Evolutionary conservation across 176 grass and related monocot species (phyloP).

Genomic region (Bothriochloa decipiens): DNA sequence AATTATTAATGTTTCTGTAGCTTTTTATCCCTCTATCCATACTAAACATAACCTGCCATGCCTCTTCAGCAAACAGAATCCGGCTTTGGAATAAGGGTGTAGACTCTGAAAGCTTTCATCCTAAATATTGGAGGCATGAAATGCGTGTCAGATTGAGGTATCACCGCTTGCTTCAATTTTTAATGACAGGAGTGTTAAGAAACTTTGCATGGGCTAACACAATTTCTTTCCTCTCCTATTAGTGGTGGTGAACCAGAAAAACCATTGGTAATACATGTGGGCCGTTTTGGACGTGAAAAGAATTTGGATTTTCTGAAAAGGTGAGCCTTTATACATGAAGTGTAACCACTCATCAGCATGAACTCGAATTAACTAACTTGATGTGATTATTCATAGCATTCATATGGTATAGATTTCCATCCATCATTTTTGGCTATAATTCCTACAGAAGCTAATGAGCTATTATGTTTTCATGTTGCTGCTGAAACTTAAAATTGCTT

Average conservation of each 20-base stretch:
- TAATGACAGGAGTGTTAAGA: neutral
- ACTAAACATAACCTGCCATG: conserved; percentile 29
- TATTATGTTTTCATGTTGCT: conserved; percentile 32
- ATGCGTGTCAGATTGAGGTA: conserved; percentile 90
- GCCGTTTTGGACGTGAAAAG: conserved; percentile 92
- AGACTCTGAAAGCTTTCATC: conserved; percentile 94
- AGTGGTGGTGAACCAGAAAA: conserved; percentile 96
- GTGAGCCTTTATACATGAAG: conserved; percentile 40
- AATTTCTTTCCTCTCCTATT: conserved; percentile 38
- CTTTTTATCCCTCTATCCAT: conserved; percentile 21
- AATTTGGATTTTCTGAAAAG: conserved; percentile 98
- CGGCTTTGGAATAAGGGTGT: conserved; percentile 98
- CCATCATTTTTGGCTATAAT: conserved; percentile 28
- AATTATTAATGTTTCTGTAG: conserved; percentile 24
- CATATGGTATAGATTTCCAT: conserved; percentile 20
- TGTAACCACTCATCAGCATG: neutral
- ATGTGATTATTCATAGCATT: conserved; percentile 3
- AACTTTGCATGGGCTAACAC: conserved; percentile 8
- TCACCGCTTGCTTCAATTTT: conserved; percentile 21
- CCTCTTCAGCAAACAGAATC: conserved; percentile 74
- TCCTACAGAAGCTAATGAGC: neutral
- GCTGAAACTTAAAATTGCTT: conserved; percentile 21
- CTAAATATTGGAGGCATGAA: conserved; percentile 72
- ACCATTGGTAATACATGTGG: conserved; percentile 91
- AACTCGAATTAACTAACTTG: neutral